A percentile compares a stretch with the other conserved stretches of the same genome.
Evolutionary conservation across 2,329 filamentous ascomycete genomes (phyloP).

Genomic region (Talaromyces sp.): DNA sequence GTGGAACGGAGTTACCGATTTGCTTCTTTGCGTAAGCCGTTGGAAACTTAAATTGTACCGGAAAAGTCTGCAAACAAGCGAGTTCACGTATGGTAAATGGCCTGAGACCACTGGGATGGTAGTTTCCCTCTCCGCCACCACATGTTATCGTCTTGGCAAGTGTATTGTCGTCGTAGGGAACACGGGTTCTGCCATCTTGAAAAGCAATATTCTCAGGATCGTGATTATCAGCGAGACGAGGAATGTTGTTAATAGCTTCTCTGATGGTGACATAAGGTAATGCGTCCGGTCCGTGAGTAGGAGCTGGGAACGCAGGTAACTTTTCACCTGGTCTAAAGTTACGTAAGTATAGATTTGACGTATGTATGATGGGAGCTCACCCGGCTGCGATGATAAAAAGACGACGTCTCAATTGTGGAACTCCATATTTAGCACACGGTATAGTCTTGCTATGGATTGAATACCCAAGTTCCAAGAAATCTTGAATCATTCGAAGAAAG

Average conservation of each 20-base stretch:
- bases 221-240: constrained; percentile 42
- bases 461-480: constrained; percentile 60
- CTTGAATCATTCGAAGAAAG: constrained; percentile 60
- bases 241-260: constrained; percentile 42
- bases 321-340: constrained; percentile 63
- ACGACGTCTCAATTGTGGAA: constrained; percentile 49
- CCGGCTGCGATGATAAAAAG: constrained; percentile 54
- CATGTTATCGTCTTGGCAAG: constrained; percentile 63
- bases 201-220: constrained; percentile 30
- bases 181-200: constrained; percentile 27
- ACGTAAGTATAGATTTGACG: constrained; percentile 4
- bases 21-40: constrained; percentile 50
- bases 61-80: constrained; percentile 69
- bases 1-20: constrained; percentile 77
- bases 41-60: constrained; percentile 57
- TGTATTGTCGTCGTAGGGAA: constrained; percentile 48
- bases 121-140: constrained; percentile 56
- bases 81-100: constrained; percentile 66
- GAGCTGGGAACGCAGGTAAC: constrained; percentile 62
- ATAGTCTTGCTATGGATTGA: constrained; percentile 67
- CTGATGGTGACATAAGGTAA: constrained; percentile 41
- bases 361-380: constrained; percentile 30
- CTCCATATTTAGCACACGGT: constrained; percentile 48
- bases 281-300: constrained; percentile 54
- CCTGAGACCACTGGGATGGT: constrained; percentile 63